These are phyloP conservation scores for Alnus glutinosa DNA, from an alignment of 306 rosid genomes.

Conservation along the genomic window DNA sequence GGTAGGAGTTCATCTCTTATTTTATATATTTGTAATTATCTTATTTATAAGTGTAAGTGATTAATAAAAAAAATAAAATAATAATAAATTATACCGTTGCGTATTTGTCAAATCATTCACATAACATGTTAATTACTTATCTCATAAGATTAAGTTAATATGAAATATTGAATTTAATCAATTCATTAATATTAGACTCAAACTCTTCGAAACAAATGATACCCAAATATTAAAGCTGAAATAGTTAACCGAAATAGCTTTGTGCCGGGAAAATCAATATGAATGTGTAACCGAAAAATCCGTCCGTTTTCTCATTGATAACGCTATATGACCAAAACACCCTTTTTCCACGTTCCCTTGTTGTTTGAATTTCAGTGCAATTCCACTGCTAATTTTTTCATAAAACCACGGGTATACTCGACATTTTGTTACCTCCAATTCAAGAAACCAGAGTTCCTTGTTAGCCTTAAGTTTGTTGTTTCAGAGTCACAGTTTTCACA, in stretches of 20 bases:
- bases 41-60: too few species aligned
- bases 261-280: constrained; percentile 28
- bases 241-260: neutral
- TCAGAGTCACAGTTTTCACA: neutral
- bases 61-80: too few species aligned
- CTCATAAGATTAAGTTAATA: too few species aligned
- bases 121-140: too few species aligned
- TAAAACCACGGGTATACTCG: constrained; percentile 7
- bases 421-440: neutral
- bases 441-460: neutral
- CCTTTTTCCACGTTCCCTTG: neutral
- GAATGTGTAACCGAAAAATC: neutral
- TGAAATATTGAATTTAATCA: too few species aligned
- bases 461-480: neutral
- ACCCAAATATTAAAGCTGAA: too few species aligned
- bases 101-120: too few species aligned
- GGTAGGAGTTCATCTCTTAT: too few species aligned
- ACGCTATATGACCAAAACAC: constrained; percentile 12
- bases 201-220: too few species aligned
- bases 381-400: rapidly evolving
- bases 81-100: too few species aligned
- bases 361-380: neutral
- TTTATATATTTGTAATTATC: too few species aligned
- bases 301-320: neutral
- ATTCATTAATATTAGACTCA: too few species aligned